These are phyloP conservation scores for Solanum chmielewskii DNA, from an alignment of 257 asterid genomes.

Conservation along the genomic window DNA sequence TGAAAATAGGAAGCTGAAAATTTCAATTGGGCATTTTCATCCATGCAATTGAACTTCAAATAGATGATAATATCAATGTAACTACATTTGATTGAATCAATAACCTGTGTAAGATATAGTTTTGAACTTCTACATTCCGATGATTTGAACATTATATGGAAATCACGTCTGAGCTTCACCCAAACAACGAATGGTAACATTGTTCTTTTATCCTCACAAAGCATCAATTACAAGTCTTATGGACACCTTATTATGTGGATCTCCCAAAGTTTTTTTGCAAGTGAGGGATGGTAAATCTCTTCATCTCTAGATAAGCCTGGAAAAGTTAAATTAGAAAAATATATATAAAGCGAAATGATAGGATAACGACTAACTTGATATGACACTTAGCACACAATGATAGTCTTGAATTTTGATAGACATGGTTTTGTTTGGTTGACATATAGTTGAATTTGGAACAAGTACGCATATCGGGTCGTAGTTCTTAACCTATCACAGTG, in stretches of 20 bases:
- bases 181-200: neutral
- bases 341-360: neutral
- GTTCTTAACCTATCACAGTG: neutral
- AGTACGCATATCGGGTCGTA: neutral
- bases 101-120: neutral
- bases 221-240: constrained; percentile 40
- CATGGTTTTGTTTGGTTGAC: neutral
- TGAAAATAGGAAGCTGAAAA: neutral
- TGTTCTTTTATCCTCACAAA: constrained; percentile 21
- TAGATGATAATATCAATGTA: neutral
- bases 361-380: neutral
- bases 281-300: constrained; percentile 26
- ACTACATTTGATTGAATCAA: neutral
- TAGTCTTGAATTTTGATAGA: neutral
- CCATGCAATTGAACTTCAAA: neutral
- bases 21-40: neutral
- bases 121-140: neutral
- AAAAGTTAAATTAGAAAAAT: neutral
- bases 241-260: constrained; percentile 48
- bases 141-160: neutral
- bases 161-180: neutral
- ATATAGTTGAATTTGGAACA: neutral
- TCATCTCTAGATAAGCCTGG: constrained; percentile 57
- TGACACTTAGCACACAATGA: neutral
- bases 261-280: constrained; percentile 33